phyloP scores from a whole-genome alignment of 176 grass and related monocot genomes.

The Zea luxurians region DNA sequence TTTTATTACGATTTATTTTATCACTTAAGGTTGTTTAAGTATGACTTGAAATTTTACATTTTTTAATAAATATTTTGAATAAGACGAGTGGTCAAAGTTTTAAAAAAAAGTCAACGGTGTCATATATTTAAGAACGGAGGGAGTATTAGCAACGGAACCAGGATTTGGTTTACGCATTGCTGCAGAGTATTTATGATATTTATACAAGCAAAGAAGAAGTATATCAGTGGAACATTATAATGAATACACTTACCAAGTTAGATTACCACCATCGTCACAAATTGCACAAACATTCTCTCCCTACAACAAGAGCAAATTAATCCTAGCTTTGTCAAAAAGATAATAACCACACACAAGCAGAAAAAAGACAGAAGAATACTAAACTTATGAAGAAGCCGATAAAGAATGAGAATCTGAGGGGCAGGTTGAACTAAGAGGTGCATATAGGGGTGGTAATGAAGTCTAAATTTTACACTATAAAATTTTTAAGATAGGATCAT shows the following conservation, averaged over 20 bases:
- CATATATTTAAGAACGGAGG: too few species aligned
- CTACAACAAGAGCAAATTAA: not conserved
- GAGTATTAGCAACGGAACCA: too few species aligned
- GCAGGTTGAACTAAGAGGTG: not conserved
- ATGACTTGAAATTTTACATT: too few species aligned
- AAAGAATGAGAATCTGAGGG: not conserved
- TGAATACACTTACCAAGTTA: conserved; percentile 21
- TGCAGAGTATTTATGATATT: not conserved
- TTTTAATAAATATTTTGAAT: too few species aligned
- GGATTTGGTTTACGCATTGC: too few species aligned
- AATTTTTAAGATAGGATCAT: too few species aligned
- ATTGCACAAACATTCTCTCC: not conserved
- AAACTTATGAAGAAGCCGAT: not conserved
- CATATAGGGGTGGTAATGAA: not conserved
- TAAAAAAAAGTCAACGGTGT: too few species aligned
- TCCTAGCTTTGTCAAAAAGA: not conserved
- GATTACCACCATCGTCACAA: conserved; percentile 19
- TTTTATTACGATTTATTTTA: too few species aligned
- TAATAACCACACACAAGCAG: not conserved
- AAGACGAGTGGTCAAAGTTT: too few species aligned
- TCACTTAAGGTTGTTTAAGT: too few species aligned
- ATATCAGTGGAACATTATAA: not conserved
- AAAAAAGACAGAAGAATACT: not conserved
- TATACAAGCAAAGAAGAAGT: conserved; percentile 7
- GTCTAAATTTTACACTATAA: too few species aligned